Base-by-base conservation (phyloP, 2,329 filamentous ascomycete species). In the Talaromyces sp. region DNA sequence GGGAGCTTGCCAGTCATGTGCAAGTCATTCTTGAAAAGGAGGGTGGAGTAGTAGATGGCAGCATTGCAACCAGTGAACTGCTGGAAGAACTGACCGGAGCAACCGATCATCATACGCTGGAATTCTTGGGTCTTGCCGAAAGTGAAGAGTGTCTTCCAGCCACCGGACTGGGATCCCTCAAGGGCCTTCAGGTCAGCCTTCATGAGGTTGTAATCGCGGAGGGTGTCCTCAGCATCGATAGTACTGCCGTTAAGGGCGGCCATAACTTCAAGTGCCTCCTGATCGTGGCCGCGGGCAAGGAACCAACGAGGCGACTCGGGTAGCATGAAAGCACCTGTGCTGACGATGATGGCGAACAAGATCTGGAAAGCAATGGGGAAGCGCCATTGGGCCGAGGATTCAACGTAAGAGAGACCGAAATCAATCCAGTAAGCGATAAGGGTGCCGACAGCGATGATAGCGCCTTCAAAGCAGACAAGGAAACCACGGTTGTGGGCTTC, bases 151-250 rank as follows among this genome's bases (percentile, higher is more conserved):
- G 71, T 58, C 70, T 64, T 86, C 84, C 86, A 84, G 2, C 86
- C 48, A 82, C 82, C 41, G 80, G 79, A 63, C 89, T 86, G 1
- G 82, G 85, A 67, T 91, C 88, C 24, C 85, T 75, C 61, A 24
- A 55, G 52, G 46, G 56, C 56, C 32, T 61, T 17, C 14, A 59
- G 59, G 68, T 31, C 71, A 46, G 2, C 64, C 58, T 65, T 66
- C 65, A 56, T 60, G 46, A 60, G 52, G 24, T 56, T 56, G 14
- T 56, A 56, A 31, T 60, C 58, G 6, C 41, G 31, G 11, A 60
- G 58, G 12, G 51, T 53, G 9, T 59, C 57, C 21, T 59, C 57
- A 10, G 14, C 5, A 29, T 59, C 57, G n/a, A 48, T 38, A 38
- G 57, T 83, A 80, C 72, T 89, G 83, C 11, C 80, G 68, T 54